Base-by-base conservation (phyloP, 2,329 filamentous ascomycete species). In the Dactylellina parvicollis region DNA sequence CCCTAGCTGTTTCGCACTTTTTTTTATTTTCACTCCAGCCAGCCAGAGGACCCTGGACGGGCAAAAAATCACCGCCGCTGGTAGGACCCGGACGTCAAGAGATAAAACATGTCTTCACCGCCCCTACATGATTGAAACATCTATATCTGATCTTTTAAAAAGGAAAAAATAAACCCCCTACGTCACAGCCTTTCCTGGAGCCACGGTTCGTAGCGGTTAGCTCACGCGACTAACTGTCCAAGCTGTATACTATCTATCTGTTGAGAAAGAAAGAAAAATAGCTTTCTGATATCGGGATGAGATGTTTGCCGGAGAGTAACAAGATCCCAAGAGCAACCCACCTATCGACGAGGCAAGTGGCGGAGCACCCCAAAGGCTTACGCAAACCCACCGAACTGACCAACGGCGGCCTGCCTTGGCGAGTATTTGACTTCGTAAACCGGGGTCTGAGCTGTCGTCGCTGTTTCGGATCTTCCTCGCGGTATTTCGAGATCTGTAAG, bases 401-500 rank as follows among this genome's bases (percentile, higher is more conserved):
- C 2, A 26, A 14, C 40, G 32, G 26, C 40, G 26, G 16, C 32
- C 57, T 20, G 26, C 28, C 44, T 62, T 54, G 34, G 59, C 44
- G 14, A 22, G 20, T 5, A 22, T 18, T 44, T 30, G 22, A 12
- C 5, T 24, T 20, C 18, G 4, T 18, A 46, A 46, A 20, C 28
- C 20, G 4, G 28, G 28, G 47, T 50, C 40, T 40, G 42, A 44
- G 54, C 34, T 55, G 66, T 62, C 66, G 66, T 71, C 57, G 66
- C 66, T 71, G 66, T 71, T 71, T 71, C 66, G 66, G 66, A 71
- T 52, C 26, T 67, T 57, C 30, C 30, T 55, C 30, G 5, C 26
- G 47, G 26, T 9, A 49, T 24, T 30, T 40, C n/a, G 7, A n/a
- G n/a, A n/a, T n/a, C n/a, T n/a, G n/a, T n/a, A n/a, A n/a, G n/a